Evolutionary conservation across 225 moss, liverwort and hornwort genomes (phyloP).

Genomic region (Takakia lepidozioides): DNA sequence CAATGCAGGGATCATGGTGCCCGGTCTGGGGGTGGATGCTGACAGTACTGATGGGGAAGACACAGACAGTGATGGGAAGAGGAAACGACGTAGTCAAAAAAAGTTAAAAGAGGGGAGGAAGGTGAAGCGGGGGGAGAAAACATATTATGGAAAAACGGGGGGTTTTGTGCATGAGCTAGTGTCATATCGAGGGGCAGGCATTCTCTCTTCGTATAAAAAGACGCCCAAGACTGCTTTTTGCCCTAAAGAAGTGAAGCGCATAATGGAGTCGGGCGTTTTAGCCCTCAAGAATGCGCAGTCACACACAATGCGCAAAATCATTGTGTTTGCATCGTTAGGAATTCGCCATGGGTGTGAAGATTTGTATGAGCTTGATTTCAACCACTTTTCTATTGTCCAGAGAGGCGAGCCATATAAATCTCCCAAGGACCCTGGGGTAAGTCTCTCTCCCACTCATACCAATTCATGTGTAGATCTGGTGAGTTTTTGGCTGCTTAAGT

Average conservation of each 20-base stretch:
- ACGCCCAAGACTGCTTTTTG: constrained; percentile 70
- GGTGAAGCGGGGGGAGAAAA: constrained; percentile 38
- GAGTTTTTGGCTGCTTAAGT: constrained; percentile 6
- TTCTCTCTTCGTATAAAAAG: constrained; percentile 58
- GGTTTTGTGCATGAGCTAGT: constrained; percentile 55
- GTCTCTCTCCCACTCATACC: no score
- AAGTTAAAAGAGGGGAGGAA: constrained; percentile 48
- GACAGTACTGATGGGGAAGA: constrained; percentile 42
- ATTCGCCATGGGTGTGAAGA: constrained; percentile 92
- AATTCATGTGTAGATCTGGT: no score
- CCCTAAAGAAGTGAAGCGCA: constrained; percentile 71
- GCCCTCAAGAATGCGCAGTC: constrained; percentile 81
- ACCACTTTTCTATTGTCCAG: constrained; percentile 60
- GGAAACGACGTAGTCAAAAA: constrained; percentile 18
- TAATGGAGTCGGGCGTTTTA: constrained; percentile 77
- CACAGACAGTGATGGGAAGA: constrained; percentile 44
- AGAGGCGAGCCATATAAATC: constrained; percentile 67
- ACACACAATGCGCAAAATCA: constrained; percentile 86
- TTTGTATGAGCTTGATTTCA: constrained; percentile 73
- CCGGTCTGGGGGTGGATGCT: no score
- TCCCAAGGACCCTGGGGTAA: constrained; percentile 76
- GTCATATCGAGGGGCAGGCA: constrained; percentile 51
- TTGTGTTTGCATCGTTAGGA: constrained; percentile 78
- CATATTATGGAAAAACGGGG: constrained; percentile 43
- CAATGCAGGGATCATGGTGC: constrained; percentile 21